Base-by-base conservation (phyloP, 306 rosid species). In the Cicer judaicum region DNA sequence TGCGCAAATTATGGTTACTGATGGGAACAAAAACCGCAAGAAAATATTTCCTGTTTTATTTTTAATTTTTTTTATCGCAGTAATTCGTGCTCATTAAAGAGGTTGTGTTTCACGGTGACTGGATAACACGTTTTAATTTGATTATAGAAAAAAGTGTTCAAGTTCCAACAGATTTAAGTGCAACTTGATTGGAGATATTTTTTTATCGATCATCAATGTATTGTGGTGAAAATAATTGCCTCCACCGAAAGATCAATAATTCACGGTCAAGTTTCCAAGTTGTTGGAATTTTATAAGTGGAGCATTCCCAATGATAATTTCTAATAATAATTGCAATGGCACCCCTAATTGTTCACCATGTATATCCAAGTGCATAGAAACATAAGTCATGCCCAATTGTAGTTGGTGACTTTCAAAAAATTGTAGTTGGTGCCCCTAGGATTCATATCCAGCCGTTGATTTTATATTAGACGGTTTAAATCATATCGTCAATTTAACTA, bases 281-380 rank as follows among this genome's bases (percentile, higher is more conserved):
- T 54, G 12, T 54, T 54, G 60, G 60, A 54, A 54, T 11, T 11
- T 54, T 54, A 54, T 54, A 54, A 29, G 34, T 54, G 60, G 60
- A 54, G 12, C 29, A 0, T 54, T 54, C 7, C 34, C 6, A 6
- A 9, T 54, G 60, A 54, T 24, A 53, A 53, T 53, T 53, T 53
- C 11, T 16, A 16, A 16, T 53, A 16, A 53, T 53, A 53, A 53
- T 16, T 53, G 60, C 60, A 53, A 53, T 11, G 11, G 10, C 12
- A 8, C 10, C 60, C 36, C 34, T 54, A 54, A 54, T 54, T 16
- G 4, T 54, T 53, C 3, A 29, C 12, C 19, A 2, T 18, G 29
- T 16, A 19, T 8, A 18, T 54, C 60, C 60, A 54, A 54, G 36
- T 54, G 36, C 60, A 54, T 54, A 54, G 13, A 54, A 16, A 54